Evolutionary conservation across 148 eudicot genomes (phyloP).

Genomic region (Diospyros lotus): DNA sequence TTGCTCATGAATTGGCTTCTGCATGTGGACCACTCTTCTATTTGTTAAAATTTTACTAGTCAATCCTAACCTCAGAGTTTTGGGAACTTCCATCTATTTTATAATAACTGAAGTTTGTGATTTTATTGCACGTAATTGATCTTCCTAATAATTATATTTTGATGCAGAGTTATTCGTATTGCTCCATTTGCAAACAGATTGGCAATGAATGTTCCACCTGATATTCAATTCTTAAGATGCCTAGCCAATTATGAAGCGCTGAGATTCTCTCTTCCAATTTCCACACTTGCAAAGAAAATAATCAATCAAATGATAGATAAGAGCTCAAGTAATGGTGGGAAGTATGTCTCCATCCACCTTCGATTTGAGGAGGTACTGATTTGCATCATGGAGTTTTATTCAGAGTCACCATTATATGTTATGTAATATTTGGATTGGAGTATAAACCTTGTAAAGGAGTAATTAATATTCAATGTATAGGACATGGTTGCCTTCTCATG

Average conservation of each 20-base stretch:
- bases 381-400: background rate
- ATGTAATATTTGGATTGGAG: background rate
- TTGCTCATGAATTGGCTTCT: conserved; percentile 1
- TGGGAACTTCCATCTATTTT: background rate
- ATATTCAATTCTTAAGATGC: conserved; percentile 69
- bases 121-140: background rate
- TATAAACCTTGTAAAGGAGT: background rate
- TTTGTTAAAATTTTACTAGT: too few species aligned
- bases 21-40: background rate
- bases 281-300: conserved; percentile 47
- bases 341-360: conserved; percentile 76
- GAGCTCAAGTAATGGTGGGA: conserved; percentile 53
- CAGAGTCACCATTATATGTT: background rate
- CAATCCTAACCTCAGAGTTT: background rate
- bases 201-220: conserved; percentile 60
- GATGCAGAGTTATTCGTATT: conserved; percentile 65
- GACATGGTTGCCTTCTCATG: conserved; percentile 94
- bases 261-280: conserved; percentile 64
- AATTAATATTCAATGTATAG: conserved; percentile 26
- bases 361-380: conserved; percentile 81
- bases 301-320: conserved; percentile 52
- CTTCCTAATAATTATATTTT: conserved; percentile 1
- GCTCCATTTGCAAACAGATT: conserved; percentile 90
- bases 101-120: background rate
- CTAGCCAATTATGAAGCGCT: conserved; percentile 72